Evolutionary conservation across 2,329 filamentous ascomycete genomes (phyloP).

Genomic region (Chrysoporthe cubensis): DNA sequence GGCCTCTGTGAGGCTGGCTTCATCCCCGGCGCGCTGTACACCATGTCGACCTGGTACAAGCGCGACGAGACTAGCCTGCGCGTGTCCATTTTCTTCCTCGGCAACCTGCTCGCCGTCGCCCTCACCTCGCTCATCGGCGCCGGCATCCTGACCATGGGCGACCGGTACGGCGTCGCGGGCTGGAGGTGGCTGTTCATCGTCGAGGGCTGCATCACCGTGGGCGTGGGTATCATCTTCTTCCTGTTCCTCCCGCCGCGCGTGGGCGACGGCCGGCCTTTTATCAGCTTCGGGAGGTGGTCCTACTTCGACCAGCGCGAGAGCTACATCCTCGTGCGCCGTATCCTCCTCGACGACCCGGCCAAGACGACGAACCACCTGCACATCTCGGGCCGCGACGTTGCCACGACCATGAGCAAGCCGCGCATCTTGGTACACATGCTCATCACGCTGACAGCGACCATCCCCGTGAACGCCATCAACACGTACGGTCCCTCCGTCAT

Average conservation of each 20-base stretch:
- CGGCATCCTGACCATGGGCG: conserved; percentile 25
- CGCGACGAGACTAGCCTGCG: conserved; percentile 44
- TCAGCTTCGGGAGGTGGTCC: conserved; percentile 42
- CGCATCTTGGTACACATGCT: conserved; percentile 55
- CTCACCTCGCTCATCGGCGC: conserved; percentile 41
- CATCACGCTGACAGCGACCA: conserved; percentile 53
- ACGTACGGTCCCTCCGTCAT: conserved; percentile 60
- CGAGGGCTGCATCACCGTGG: conserved; percentile 39
- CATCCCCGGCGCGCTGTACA: conserved; percentile 43
- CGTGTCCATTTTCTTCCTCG: conserved; percentile 45
- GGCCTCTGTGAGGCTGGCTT: conserved; percentile 34
- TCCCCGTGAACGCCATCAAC: conserved; percentile 51
- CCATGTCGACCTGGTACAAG: conserved; percentile 49
- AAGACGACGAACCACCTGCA: conserved; percentile 42
- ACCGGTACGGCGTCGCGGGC: conserved; percentile 40
- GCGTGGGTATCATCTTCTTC: conserved; percentile 37
- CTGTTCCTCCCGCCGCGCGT: conserved; percentile 41
- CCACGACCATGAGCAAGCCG: conserved; percentile 48
- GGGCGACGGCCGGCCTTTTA: conserved; percentile 41
- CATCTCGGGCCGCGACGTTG: conserved; percentile 43
- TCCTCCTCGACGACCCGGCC: conserved; percentile 47
- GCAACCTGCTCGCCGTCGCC: conserved; percentile 30
- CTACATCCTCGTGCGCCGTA: conserved; percentile 45
- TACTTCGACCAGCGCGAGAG: conserved; percentile 48
- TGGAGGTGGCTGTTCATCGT: conserved; percentile 50